A percentile compares a stretch with the other conserved stretches of the same genome.
Conservation (phyloP, 208 protist species). For the Endotrypanum monterogeii region DNA sequence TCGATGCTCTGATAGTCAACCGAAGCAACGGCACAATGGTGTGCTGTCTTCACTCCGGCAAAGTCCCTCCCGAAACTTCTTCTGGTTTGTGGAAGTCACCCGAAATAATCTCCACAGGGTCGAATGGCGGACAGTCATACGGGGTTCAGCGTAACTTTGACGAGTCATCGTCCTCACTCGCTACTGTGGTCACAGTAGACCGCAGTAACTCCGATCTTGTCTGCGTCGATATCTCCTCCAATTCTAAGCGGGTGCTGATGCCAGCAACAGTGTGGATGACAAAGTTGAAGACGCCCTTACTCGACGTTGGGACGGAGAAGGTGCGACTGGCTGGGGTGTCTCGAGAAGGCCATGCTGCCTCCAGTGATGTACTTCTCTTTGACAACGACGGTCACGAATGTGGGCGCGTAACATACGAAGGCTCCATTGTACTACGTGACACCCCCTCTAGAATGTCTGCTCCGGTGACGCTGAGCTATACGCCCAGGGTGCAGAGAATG, state of each 20-base stretch:
- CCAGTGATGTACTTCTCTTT: slow-evolving; percentile 17
- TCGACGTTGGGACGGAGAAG: slow-evolving; percentile 16
- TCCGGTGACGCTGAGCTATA: slow-evolving; percentile 7
- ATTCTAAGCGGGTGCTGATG: slow-evolving; percentile 19
- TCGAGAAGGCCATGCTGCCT: no score
- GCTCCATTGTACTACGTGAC: slow-evolving; percentile 4
- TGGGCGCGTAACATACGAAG: slow-evolving; percentile 19
- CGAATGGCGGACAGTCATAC: not conserved
- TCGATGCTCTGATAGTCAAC: slow-evolving; percentile 8
- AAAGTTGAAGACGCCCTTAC: slow-evolving; percentile 4
- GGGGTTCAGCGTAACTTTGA: slow-evolving; percentile 13
- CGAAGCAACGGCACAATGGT: slow-evolving; percentile 19
- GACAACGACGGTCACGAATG: slow-evolving; percentile 20
- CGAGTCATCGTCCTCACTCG: not conserved
- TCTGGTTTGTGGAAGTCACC: slow-evolving; percentile 3
- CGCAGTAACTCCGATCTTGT: slow-evolving; percentile 14
- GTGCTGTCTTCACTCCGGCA: not conserved
- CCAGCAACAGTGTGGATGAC: slow-evolving; percentile 3
- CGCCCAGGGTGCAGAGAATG: not conserved
- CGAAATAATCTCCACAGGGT: slow-evolving; percentile 5
- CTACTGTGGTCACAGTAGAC: slow-evolving; percentile 3
- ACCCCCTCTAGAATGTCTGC: no score
- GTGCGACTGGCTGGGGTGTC: slow-evolving; percentile 22
- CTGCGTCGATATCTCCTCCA: slow-evolving; percentile 13
- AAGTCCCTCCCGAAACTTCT: not conserved